Conservation (phyloP, 1,139 yeast genomes). For the Yamadazyma membranifaciens region DNA sequence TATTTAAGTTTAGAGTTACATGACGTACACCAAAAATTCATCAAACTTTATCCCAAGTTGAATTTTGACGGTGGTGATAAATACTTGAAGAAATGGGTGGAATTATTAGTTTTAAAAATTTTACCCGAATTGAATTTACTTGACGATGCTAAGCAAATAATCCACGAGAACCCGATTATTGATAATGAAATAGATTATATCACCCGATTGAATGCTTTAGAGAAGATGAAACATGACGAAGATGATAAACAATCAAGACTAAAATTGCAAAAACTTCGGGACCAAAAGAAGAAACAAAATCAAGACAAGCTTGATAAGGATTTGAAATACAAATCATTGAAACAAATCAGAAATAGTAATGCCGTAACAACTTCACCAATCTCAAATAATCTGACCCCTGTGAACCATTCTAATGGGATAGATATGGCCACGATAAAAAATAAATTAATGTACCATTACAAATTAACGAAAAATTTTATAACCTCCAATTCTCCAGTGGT, state of each 20-base stretch:
- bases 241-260: constrained; percentile 19
- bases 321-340: constrained; percentile 34
- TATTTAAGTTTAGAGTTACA: constrained; percentile 17
- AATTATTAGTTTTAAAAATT: constrained; percentile 36
- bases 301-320: constrained; percentile 25
- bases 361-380: background rate
- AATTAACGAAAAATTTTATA: constrained; percentile 20
- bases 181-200: constrained; percentile 14
- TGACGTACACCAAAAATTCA: constrained; percentile 11
- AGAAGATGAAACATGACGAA: constrained; percentile 17
- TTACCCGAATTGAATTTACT: constrained; percentile 30
- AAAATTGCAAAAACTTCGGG: constrained; percentile 22
- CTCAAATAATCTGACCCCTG: constrained; percentile 1
- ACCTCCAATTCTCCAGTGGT: constrained; percentile 31
- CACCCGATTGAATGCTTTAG: constrained; percentile 19
- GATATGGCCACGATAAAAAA: background rate
- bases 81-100: constrained; percentile 25
- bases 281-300: constrained; percentile 23
- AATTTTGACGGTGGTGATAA: constrained; percentile 16
- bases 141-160: constrained; percentile 27
- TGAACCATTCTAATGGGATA: too few species aligned
- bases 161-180: constrained; percentile 22
- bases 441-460: constrained; percentile 13
- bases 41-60: constrained; percentile 11
- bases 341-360: constrained; percentile 22